A percentile compares a stretch with the other conserved stretches of the same genome.
Evolutionary conservation across 2,329 filamentous ascomycete species (phyloP).

Genomic region (Leptographium radiaticola): DNA sequence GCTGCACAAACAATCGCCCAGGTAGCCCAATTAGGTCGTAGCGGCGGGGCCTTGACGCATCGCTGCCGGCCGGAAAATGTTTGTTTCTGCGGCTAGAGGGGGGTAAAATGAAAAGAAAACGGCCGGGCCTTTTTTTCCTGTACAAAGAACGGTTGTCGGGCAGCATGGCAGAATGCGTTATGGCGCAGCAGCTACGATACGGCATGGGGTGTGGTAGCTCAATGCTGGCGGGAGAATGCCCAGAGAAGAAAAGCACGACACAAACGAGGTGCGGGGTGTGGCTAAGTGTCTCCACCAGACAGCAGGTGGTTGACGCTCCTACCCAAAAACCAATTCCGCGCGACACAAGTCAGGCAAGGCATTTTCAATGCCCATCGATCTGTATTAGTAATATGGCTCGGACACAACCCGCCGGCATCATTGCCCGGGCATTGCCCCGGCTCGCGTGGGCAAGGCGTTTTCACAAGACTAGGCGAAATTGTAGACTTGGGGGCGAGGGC

Average conservation of each 20-base stretch:
- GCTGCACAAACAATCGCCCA: not conserved
- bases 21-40: slow-evolving; percentile 1
- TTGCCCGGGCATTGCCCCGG: not conserved
- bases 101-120: not conserved
- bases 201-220: not conserved
- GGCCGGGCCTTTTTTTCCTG: not conserved
- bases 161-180: not conserved
- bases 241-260: too few species aligned
- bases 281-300: too few species aligned
- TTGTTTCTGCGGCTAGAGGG: not conserved
- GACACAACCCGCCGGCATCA: not conserved
- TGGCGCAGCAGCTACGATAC: not conserved
- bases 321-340: too few species aligned
- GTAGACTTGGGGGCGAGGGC: not conserved
- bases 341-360: too few species aligned
- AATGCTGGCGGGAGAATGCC: too few species aligned
- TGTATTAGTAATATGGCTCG: not conserved
- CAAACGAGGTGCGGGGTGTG: too few species aligned
- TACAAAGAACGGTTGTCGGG: not conserved
- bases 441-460: not conserved
- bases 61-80: not conserved
- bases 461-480: not conserved
- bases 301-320: too few species aligned
- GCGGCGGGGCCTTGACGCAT: not conserved
- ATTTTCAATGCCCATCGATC: too few species aligned